Percentiles rank a stretch among this genome's conserved stretches.
phyloP scores from a whole-genome alignment of 805 yeast species.

The Ogataea haglerorum region DNA sequence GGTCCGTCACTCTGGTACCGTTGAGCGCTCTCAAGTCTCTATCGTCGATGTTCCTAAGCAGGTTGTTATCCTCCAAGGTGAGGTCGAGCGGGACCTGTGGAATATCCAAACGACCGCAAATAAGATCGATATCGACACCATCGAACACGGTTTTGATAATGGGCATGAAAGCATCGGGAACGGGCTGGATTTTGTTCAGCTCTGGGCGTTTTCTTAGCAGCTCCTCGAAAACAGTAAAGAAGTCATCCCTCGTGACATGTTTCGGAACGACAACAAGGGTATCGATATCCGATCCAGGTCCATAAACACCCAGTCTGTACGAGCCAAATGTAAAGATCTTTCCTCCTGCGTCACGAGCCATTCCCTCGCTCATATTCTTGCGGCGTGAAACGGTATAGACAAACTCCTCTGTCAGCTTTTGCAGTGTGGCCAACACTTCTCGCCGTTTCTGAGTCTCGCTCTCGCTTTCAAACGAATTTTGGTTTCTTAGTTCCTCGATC shows the following conservation, averaged over 20 bases:
- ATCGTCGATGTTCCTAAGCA: slow-evolving; percentile 85
- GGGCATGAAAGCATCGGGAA: slow-evolving; percentile 98
- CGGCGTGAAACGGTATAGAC: slow-evolving; percentile 75
- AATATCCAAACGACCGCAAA: slow-evolving; percentile 78
- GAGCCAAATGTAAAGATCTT: slow-evolving; percentile 96
- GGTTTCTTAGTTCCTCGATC: slow-evolving; percentile 72
- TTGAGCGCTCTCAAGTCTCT: slow-evolving; percentile 85
- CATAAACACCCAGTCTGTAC: slow-evolving; percentile 91
- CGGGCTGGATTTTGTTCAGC: slow-evolving; percentile 85
- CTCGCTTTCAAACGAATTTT: slow-evolving; percentile 88
- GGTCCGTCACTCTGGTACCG: slow-evolving; percentile 97
- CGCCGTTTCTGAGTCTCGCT: slow-evolving; percentile 78
- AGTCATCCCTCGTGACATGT: slow-evolving; percentile 87
- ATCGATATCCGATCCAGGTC: slow-evolving; percentile 98
- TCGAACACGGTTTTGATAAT: slow-evolving; percentile 83
- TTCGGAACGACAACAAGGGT: slow-evolving; percentile 96
- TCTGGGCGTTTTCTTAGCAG: slow-evolving; percentile 72
- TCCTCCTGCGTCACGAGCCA: slow-evolving; percentile 97
- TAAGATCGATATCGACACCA: slow-evolving; percentile 91
- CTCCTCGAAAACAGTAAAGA: slow-evolving; percentile 75
- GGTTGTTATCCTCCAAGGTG: slow-evolving; percentile 78
- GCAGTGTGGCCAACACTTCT: slow-evolving; percentile 67
- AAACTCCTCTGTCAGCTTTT: slow-evolving; percentile 72
- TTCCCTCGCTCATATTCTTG: slow-evolving; percentile 93
- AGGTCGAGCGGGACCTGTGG: slow-evolving; percentile 77